Conservation (phyloP, 1,284 basidiomycete genomes). For the Tausonia pullulans region DNA sequence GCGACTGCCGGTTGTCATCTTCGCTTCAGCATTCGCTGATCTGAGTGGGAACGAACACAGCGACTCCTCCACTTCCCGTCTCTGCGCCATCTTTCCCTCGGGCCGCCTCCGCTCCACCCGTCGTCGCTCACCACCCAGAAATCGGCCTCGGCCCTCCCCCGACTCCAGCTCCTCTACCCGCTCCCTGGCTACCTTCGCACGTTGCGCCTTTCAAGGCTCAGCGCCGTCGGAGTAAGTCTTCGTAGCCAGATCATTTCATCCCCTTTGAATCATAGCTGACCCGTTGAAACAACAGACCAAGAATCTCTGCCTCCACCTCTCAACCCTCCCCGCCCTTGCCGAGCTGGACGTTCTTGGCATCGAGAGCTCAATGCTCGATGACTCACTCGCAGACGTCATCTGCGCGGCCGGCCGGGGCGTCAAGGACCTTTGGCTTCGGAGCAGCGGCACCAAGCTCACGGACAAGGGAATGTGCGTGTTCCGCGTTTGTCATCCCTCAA, state of each 20-base stretch:
- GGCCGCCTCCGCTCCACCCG: conserved; percentile 10
- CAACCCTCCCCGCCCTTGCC: conserved; percentile 5
- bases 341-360: conserved; percentile 6
- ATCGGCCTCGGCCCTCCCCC: neutral
- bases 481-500: neutral
- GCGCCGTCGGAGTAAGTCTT: conserved; percentile 8
- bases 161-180: conserved; percentile 5
- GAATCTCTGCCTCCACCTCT: conserved; percentile 8
- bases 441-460: conserved; percentile 8
- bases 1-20: neutral
- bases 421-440: conserved; percentile 11
- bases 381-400: conserved; percentile 2
- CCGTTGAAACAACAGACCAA: neutral
- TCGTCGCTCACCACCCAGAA: conserved; percentile 8
- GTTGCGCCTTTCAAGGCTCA: conserved; percentile 3
- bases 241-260: neutral
- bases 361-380: conserved; percentile 8
- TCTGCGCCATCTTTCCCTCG: conserved; percentile 7
- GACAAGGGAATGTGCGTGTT: conserved; percentile 11
- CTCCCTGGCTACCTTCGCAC: neutral
- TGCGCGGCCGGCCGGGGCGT: conserved; percentile 11
- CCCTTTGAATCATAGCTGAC: neutral
- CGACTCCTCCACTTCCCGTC: conserved; percentile 1
- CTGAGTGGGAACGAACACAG: neutral
- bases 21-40: neutral